A percentile compares a stretch with the other conserved stretches of the same genome.
These are phyloP conservation scores for Hypoxylon rickii DNA, from an alignment of 495 filamentous ascomycete species.

Conservation along the genomic window DNA sequence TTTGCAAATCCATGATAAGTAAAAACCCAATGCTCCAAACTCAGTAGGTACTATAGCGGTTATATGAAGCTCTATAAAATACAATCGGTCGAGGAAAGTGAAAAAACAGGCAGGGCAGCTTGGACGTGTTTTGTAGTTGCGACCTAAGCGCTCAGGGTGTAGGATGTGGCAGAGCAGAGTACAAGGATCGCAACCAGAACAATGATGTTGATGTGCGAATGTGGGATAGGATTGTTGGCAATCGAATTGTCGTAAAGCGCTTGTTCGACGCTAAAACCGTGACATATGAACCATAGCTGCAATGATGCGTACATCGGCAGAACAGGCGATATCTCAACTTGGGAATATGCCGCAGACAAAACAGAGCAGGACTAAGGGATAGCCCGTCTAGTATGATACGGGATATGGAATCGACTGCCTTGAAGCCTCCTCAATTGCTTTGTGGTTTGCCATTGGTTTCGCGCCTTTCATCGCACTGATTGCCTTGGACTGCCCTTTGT, in stretches of 20 bases:
- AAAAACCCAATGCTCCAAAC: too few relatives aligned
- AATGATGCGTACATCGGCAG: slow-evolving; percentile 3
- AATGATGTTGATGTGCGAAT: too few relatives aligned
- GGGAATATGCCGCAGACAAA: too few relatives aligned
- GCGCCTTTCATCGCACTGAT: background rate
- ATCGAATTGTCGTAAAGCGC: background rate
- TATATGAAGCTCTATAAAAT: too few relatives aligned
- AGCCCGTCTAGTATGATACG: background rate
- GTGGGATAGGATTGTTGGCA: too few relatives aligned
- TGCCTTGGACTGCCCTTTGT: slow-evolving; percentile 17
- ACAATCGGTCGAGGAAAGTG: background rate
- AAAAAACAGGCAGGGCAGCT: background rate
- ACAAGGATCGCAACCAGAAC: background rate
- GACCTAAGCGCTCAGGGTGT: background rate
- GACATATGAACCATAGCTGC: slow-evolving; percentile 1
- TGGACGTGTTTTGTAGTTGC: too few relatives aligned
- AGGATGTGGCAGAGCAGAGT: background rate
- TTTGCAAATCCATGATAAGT: slow-evolving; percentile 38
- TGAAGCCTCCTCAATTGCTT: background rate
- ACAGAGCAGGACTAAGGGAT: background rate
- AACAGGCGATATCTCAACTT: too few relatives aligned
- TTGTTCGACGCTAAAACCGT: slow-evolving; percentile 7
- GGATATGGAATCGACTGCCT: background rate
- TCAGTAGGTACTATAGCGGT: too few relatives aligned
- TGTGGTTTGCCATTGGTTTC: background rate